Evolutionary conservation across 495 filamentous ascomycete species (phyloP), one percentile per base, ranked within the genome.

Genomic region (Penicillium chermesinum): DNA sequence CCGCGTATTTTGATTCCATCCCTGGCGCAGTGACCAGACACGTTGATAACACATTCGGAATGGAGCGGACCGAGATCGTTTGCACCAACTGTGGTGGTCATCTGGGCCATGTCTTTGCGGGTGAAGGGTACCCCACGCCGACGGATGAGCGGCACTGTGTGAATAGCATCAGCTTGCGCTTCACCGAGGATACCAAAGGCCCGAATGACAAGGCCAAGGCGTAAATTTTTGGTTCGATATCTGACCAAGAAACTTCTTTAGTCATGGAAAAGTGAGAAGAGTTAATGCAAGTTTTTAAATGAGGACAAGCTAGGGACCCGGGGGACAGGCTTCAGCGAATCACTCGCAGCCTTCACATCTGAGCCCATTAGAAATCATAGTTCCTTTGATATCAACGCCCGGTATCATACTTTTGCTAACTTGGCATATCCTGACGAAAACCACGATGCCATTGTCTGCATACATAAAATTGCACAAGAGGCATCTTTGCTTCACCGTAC

Each of bases 61-160:
- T 96, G 88, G 64, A 75, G 55, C 74, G 93, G 46, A 96, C 82
- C 38, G 93, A 98, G 76, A 97, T 98, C 60, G 83, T 89, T 36
- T 98, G 93, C 70, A 77, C 75, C 44, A 93, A 91, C 67, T 98
- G 93, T 58, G 93, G 93, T 3, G 93, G 93, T 2, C 93, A 98
- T 74, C 66, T 98, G 43, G 93, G 93, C 18, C 93, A 98, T 75
- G 90, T 97, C 30, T 98, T 98, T 61, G 94, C 95, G 75, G 93
- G 93, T 7, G 93, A 98, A 67, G 89, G 90, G 33, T 95, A 83
- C 66, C 63, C 75, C 8, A 96, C 88, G 14, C 90, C 93, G 37
- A 96, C 91, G 38, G 87, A 98, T 66, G 91, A 97, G 81, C 73
- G 93, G 42, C 93, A 98, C 71, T 98, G 93, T 65, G 93, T 98